A percentile compares a stretch with the other conserved stretches of the same genome.
phyloP scores from a whole-genome alignment of 2,329 filamentous ascomycete genomes.

The Colletotrichum lupini region DNA sequence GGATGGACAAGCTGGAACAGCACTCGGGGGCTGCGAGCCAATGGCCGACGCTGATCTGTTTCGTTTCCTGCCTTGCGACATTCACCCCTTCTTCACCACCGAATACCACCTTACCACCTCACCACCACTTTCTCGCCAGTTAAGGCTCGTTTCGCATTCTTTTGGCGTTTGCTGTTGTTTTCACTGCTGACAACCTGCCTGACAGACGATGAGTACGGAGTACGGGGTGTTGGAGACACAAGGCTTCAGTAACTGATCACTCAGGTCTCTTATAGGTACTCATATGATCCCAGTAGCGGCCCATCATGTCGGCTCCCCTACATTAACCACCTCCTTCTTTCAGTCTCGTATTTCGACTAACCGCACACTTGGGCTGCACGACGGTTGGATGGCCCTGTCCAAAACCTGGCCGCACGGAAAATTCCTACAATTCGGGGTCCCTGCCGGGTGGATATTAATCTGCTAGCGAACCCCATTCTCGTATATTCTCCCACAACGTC shows the following conservation, averaged over 20 bases:
- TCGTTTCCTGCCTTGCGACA: slow-evolving; percentile 24
- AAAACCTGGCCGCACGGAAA: slow-evolving; percentile 15
- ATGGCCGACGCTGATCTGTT: slow-evolving; percentile 14
- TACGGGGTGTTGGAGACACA: too few relatives aligned
- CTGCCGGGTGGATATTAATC: slow-evolving; percentile 22
- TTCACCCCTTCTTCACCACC: not conserved
- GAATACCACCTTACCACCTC: not conserved
- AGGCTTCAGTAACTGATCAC: too few relatives aligned
- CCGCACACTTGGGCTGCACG: slow-evolving; percentile 14
- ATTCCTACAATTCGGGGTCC: slow-evolving; percentile 27
- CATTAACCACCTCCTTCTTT: not conserved
- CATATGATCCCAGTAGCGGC: not conserved
- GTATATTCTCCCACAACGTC: slow-evolving; percentile 16
- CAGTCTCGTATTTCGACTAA: slow-evolving; percentile 25
- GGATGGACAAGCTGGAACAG: not conserved
- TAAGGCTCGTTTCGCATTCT: not conserved
- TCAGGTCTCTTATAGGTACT: not conserved
- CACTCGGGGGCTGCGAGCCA: not conserved
- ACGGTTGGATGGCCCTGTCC: not conserved
- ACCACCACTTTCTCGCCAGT: not conserved
- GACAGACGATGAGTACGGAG: not conserved
- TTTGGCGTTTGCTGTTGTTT: not conserved
- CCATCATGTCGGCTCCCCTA: not conserved
- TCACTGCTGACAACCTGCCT: not conserved
- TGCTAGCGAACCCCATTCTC: slow-evolving; percentile 26